Evolutionary conservation across 2,329 filamentous ascomycete species (phyloP).

Genomic region (Microsporum audouinii): DNA sequence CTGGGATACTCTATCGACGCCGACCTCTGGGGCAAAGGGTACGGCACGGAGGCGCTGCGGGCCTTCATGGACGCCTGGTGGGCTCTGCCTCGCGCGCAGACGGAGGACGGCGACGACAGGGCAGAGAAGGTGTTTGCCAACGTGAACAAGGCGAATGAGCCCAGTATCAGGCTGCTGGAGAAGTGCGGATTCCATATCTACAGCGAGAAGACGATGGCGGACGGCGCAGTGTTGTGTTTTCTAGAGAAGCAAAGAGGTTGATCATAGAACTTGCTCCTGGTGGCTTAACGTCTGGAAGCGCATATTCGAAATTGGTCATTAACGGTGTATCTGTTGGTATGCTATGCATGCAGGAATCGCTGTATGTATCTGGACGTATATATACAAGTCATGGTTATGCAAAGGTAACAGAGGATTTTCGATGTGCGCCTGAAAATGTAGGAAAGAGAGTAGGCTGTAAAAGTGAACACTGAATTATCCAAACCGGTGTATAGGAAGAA

Average conservation of each 20-base stretch:
- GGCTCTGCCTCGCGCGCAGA: slow-evolving; percentile 6
- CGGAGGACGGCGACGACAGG: not conserved
- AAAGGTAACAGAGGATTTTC: slow-evolving; percentile 3
- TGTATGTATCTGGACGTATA: slow-evolving; percentile 3
- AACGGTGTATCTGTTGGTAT: not conserved
- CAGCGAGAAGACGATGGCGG: slow-evolving; percentile 4
- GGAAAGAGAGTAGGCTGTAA: not conserved
- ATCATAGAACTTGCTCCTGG: not conserved
- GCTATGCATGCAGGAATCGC: slow-evolving; percentile 1
- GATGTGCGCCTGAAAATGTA: not conserved
- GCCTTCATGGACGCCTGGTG: slow-evolving; percentile 12
- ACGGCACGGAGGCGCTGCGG: slow-evolving; percentile 11
- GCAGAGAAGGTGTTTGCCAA: slow-evolving; percentile 8
- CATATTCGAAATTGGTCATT: not conserved
- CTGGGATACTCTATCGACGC: slow-evolving; percentile 11
- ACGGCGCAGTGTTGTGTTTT: slow-evolving; percentile 5
- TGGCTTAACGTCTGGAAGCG: not conserved
- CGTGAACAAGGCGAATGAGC: slow-evolving; percentile 8
- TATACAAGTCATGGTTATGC: slow-evolving; percentile 1
- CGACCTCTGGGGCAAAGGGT: slow-evolving; percentile 11
- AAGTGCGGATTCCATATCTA: slow-evolving; percentile 12
- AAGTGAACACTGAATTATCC: not conserved
- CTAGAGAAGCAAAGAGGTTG: not conserved
- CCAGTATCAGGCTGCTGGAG: slow-evolving; percentile 10
- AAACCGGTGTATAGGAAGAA: not conserved